Percentiles rank a stretch among this genome's conserved stretches.
phyloP scores from a whole-genome alignment of 2,329 filamentous ascomycete species.

The Fusarium tjaetaba region DNA sequence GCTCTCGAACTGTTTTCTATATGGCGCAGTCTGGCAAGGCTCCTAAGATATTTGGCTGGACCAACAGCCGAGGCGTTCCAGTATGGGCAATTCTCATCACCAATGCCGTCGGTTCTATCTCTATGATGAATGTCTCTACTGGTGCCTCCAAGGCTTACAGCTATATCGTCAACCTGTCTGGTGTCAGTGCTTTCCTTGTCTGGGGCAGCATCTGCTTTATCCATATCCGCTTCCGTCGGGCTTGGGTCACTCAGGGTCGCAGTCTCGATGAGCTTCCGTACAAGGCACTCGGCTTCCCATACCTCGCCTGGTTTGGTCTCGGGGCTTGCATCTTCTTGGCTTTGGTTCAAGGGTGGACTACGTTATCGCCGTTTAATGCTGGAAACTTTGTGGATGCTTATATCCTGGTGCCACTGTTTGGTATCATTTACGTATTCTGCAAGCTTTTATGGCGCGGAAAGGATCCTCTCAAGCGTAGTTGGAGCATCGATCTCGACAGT shows the following conservation, averaged over 20 bases:
- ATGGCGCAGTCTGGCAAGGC: constrained; percentile 80
- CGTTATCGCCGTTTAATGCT: constrained; percentile 65
- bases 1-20: constrained; percentile 77
- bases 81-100: constrained; percentile 72
- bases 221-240: constrained; percentile 76
- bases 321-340: constrained; percentile 67
- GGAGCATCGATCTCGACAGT: constrained; percentile 66
- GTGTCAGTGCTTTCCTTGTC: constrained; percentile 76
- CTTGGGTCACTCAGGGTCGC: constrained; percentile 69
- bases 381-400: constrained; percentile 72
- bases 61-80: constrained; percentile 70
- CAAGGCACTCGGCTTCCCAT: constrained; percentile 64
- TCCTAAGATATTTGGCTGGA: constrained; percentile 74
- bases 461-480: constrained; percentile 59
- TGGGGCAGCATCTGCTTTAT: constrained; percentile 77
- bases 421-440: constrained; percentile 64
- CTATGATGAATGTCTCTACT: constrained; percentile 78
- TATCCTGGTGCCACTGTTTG: constrained; percentile 68
- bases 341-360: constrained; percentile 70
- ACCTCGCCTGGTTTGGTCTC: constrained; percentile 68
- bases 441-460: constrained; percentile 62
- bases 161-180: constrained; percentile 76
- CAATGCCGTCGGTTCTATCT: constrained; percentile 75
- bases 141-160: constrained; percentile 71
- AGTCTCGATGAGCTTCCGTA: constrained; percentile 65